Evolutionary conservation across 257 asterid species (phyloP), one percentile per base, ranked within the genome.

Genomic region (Forsythia viridissima): DNA sequence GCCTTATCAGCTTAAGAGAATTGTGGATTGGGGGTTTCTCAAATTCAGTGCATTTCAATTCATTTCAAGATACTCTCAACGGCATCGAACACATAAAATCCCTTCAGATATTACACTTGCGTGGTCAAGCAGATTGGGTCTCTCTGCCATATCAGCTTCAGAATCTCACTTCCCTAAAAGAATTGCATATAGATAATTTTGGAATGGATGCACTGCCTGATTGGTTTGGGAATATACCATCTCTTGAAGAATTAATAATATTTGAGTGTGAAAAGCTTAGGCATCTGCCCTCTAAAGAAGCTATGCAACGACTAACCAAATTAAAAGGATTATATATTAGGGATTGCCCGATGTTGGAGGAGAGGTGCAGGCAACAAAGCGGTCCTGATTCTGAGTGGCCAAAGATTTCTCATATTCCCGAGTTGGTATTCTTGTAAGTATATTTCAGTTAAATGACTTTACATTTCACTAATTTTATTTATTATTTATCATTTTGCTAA

Each of bases 181-280:
- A 0, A 0, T 6, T 87, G 0, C 0, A 0, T 0, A 10, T 85
- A 5, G 0, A 1, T 3, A 61, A 41, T 2, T 84, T 80, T 1
- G 81, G 77, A 41, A 59, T 78, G 0, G 67, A 80, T 55, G 38
- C 37, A n/a, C 74, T 87, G 63, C 88, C 83, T 11, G 78, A 71
- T 21, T 81, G 82, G 77, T 16, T 84, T 6, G 83, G 57, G 34
- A 79, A 71, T 38, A 68, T 80, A 48, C 15, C 57, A 0, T 71
- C 81, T 44, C 83, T 80, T 9, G 39, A 75, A 74, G 0, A 0
- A 0, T 73, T 84, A 6, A 0, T 0, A 0, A 30, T 86, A 0
- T 0, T 0, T 0, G 0, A 30, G 0, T 81, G 80, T 43, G 7
- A 75, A 4, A 76, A 30, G 69, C 68, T 82, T 2, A 73, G 3